phyloP scores from a whole-genome alignment of 495 filamentous ascomycete genomes.

The Lasiosphaeria ovina region DNA sequence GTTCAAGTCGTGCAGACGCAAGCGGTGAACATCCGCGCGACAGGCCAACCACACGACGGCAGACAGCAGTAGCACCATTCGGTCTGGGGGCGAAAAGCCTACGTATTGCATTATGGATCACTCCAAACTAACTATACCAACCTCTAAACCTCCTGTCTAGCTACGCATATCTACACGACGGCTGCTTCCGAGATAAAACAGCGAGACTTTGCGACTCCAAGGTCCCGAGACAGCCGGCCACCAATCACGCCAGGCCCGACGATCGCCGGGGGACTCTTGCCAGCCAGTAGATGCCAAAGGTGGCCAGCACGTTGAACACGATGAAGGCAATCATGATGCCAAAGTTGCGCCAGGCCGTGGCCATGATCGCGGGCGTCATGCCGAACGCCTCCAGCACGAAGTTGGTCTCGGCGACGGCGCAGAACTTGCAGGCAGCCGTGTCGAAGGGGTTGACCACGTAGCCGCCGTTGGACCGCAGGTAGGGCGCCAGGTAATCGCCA shows the following conservation, averaged over 20 bases:
- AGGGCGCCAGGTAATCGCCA: conserved; percentile 1
- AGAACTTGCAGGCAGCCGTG: conserved; percentile 47
- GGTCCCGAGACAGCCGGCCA: not conserved
- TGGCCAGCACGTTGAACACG: conserved; percentile 49
- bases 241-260: not conserved
- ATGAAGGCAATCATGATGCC: conserved; percentile 55
- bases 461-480: not conserved
- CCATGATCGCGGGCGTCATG: conserved; percentile 39
- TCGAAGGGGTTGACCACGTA: not conserved
- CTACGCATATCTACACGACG: too few species aligned
- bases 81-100: too few species aligned
- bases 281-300: conserved; percentile 52
- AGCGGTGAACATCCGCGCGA: too few species aligned
- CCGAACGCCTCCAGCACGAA: conserved; percentile 41
- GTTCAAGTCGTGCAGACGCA: too few species aligned
- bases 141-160: too few species aligned
- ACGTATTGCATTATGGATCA: too few species aligned
- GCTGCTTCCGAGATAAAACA: not conserved
- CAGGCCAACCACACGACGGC: too few species aligned
- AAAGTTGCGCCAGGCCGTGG: conserved; percentile 52
- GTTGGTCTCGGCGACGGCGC: conserved; percentile 45
- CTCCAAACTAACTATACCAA: too few species aligned
- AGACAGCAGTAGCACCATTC: too few species aligned
- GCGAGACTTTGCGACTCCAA: too few species aligned
- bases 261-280: conserved; percentile 41